Base-by-base conservation (phyloP, 1,139 yeast genomes). In the Geotrichum candidum region DNA sequence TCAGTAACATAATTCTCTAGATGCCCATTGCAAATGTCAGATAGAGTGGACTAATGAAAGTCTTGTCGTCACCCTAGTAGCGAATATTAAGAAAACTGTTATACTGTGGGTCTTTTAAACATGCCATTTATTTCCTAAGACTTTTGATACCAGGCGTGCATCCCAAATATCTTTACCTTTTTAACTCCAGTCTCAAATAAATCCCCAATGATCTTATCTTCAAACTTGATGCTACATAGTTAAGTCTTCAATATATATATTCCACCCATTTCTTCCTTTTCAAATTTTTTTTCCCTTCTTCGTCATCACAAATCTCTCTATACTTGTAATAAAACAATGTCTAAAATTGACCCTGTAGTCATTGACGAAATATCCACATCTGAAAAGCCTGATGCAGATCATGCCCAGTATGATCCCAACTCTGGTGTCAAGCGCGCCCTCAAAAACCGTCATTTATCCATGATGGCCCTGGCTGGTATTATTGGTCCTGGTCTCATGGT, bases 401-500 rank as follows among this genome's bases (percentile, higher is more conserved):
- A 31, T 22, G 29, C 35, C 25, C 61, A 59, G 31, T 59, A 72
- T 53, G 79, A 75, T 63, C 74, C 76, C 9, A 68, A 73, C 15
- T 68, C 77, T 1, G 78, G 79, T 4, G 76, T 83, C 61, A 80
- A 81, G 66, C 78, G 83, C 60, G 82, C 82, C 33, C 78, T 83
- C 57, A 77, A 77, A 62, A 77, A 81, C 31, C 74, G 85, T 61
- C 85, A 82, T 68, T 72, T 82, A 63, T 73, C 78, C 7, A 82
- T 84, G 88, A 83, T 85, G 72, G 82, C 88, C 51, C 77, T 85
- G 61, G 88, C 87, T 2, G 89, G 89, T 11, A 82, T 83, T 61
- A 84, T 85, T 59, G 90, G 90, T 18, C 84, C 90, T 2, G 94
- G 94, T 62, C 74, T 87, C 59, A 80, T 84, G 64, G 76, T 86